Conservation (phyloP, 371 early-diverging fungal genomes). For the Homolaphlyctis polyrhiza region DNA sequence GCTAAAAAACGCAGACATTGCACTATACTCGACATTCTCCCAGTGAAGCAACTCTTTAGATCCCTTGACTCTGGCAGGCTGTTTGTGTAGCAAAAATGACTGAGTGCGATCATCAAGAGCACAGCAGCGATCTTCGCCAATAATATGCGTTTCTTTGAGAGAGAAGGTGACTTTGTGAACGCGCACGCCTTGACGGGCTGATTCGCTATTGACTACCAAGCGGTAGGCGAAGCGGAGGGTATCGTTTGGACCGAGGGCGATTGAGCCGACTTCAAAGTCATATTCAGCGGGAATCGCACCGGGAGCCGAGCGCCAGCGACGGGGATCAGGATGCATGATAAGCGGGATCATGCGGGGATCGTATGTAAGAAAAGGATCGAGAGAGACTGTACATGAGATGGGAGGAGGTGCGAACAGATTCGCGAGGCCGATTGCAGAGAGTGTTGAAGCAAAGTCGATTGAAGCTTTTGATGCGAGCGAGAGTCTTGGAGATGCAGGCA, state of each 20-base stretch:
- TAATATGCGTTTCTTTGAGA: slow-evolving; percentile 31
- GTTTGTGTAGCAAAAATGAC: slow-evolving; percentile 4
- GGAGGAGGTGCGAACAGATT: not conserved
- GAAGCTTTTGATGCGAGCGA: not conserved
- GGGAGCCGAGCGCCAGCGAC: slow-evolving; percentile 37
- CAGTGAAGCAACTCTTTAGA: slow-evolving; percentile 18
- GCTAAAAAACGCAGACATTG: not conserved
- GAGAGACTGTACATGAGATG: slow-evolving; percentile 2
- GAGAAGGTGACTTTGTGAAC: slow-evolving; percentile 25
- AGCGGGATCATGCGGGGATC: slow-evolving; percentile 37
- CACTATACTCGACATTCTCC: slow-evolving; percentile 16
- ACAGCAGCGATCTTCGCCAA: slow-evolving; percentile 30
- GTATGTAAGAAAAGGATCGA: slow-evolving; percentile 31
- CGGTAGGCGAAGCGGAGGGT: slow-evolving; percentile 33
- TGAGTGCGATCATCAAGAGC: slow-evolving; percentile 8
- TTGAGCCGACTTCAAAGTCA: slow-evolving; percentile 35
- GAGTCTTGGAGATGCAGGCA: not conserved
- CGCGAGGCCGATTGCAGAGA: slow-evolving; percentile 2
- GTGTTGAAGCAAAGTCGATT: not conserved
- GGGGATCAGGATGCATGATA: slow-evolving; percentile 33
- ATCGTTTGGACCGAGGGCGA: slow-evolving; percentile 37
- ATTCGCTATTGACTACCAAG: slow-evolving; percentile 28
- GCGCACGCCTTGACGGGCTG: slow-evolving; percentile 34
- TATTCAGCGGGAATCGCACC: slow-evolving; percentile 37
- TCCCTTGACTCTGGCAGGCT: slow-evolving; percentile 14